Evolutionary conservation across 1,284 basidiomycete genomes (phyloP).

Genomic region (Pisolithus thermaeus): DNA sequence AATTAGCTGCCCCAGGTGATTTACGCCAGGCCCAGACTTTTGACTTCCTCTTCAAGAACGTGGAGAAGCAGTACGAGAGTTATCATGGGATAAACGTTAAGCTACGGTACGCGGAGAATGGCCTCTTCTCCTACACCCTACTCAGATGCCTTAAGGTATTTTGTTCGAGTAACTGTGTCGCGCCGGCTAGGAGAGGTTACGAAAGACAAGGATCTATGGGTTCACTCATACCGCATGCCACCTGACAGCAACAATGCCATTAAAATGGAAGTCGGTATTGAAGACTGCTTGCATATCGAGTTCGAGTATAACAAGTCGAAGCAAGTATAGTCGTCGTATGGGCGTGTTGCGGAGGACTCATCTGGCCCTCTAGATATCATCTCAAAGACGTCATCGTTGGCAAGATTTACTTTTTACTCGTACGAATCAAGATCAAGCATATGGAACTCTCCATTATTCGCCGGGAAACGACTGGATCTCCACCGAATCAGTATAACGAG

Average conservation of each 20-base stretch:
- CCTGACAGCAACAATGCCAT: constrained; percentile 97
- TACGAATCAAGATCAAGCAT: constrained; percentile 99
- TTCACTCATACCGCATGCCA: constrained; percentile 97
- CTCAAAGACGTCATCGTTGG: constrained; percentile 99
- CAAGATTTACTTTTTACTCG: constrained; percentile 98
- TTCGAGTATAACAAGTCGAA: constrained; percentile 99
- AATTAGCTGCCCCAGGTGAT: constrained; percentile 90
- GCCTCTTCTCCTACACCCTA: neutral
- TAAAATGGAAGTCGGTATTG: constrained; percentile 99
- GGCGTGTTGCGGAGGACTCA: constrained; percentile 1
- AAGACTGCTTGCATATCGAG: constrained; percentile 98
- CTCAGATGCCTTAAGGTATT: constrained; percentile 58
- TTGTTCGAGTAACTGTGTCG: constrained; percentile 88
- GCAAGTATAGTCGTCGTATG: constrained; percentile 39
- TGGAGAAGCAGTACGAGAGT: constrained; percentile 98
- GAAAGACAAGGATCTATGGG: constrained; percentile 95
- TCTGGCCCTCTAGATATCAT: constrained; percentile 68
- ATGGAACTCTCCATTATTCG: constrained; percentile 99
- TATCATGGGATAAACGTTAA: constrained; percentile 99
- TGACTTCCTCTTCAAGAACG: constrained; percentile 97
- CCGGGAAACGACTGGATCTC: constrained; percentile 91
- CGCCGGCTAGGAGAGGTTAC: constrained; percentile 88
- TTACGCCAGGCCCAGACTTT: constrained; percentile 93
- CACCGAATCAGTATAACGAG: constrained; percentile 98
- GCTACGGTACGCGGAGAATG: constrained; percentile 58